A percentile compares a stretch with the other conserved stretches of the same genome.
phyloP scores from a whole-genome alignment of 805 yeast genomes.

The Saccharomyces jurei region DNA sequence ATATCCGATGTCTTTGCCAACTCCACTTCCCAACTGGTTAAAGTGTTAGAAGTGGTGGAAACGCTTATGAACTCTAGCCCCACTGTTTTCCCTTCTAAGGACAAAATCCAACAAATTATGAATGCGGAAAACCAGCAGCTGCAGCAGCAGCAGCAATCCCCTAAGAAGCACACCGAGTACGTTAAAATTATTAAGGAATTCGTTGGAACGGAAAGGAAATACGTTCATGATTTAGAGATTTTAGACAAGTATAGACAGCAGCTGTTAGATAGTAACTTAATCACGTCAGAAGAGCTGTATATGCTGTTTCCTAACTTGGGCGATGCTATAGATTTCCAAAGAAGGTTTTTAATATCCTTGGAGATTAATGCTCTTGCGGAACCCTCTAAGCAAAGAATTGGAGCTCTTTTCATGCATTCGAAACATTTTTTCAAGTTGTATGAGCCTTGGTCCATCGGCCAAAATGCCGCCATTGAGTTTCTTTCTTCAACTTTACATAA shows the following conservation, averaged over 20 bases:
- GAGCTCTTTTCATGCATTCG: conserved; percentile 79
- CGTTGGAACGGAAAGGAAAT: conserved; percentile 84
- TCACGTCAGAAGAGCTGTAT: conserved; percentile 74
- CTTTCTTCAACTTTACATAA: conserved; percentile 39
- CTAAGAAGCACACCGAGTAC: conserved; percentile 25
- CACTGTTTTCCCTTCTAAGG: conserved; percentile 31
- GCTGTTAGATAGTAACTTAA: conserved; percentile 52
- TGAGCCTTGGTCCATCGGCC: conserved; percentile 92
- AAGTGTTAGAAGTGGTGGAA: conserved; percentile 65
- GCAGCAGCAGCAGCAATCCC: conserved; percentile 15
- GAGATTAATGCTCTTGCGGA: conserved; percentile 81
- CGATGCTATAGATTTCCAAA: conserved; percentile 83
- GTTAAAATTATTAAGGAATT: conserved; percentile 72
- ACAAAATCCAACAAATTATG: conserved; percentile 18
- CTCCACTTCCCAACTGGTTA: conserved; percentile 66
- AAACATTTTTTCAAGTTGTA: conserved; percentile 80
- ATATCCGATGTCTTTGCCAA: conserved; percentile 84
- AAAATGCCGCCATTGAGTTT: conserved; percentile 75
- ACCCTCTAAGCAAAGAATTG: conserved; percentile 71
- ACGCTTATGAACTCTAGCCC: conserved; percentile 52
- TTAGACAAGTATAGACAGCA: conserved; percentile 61
- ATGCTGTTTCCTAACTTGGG: conserved; percentile 76
- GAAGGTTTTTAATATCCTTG: conserved; percentile 77
- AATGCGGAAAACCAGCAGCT: conserved; percentile 15
- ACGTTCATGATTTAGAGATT: conserved; percentile 82